Percentiles rank a stretch among this genome's conserved stretches.
Conservation (phyloP, 129 eudicot genomes). For the Flaveria sonorensis region DNA sequence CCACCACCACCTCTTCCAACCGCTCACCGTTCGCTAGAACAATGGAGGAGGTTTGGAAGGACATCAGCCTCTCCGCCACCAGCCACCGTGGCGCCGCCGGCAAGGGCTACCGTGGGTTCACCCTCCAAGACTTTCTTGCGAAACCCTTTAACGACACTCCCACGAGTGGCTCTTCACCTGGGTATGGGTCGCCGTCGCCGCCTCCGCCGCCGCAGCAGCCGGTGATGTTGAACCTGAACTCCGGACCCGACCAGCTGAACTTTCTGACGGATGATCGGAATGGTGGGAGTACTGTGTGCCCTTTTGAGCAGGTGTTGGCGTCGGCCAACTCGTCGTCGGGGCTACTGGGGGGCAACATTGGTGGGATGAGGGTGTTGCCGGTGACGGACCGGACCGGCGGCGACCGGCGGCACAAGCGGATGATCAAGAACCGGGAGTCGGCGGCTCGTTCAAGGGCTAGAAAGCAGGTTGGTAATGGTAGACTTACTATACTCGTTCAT, state of each 20-base stretch:
- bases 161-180: constrained; percentile 19
- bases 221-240: constrained; percentile 43
- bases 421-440: constrained; percentile 84
- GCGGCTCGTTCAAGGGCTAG: constrained; percentile 88
- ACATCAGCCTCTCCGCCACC: constrained; percentile 47
- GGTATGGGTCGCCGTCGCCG: constrained; percentile 27
- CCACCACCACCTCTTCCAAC: constrained; percentile 23
- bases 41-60: constrained; percentile 80
- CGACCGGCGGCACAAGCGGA: constrained; percentile 60
- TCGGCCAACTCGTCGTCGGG: constrained; percentile 44
- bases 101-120: constrained; percentile 38
- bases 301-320: constrained; percentile 44
- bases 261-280: constrained; percentile 24
- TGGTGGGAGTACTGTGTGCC: constrained; percentile 35
- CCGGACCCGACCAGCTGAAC: constrained; percentile 41
- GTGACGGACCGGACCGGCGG: constrained; percentile 41
- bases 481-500: neutral
- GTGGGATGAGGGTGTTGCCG: constrained; percentile 42
- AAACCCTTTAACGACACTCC: constrained; percentile 43
- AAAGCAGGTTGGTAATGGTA: constrained; percentile 52
- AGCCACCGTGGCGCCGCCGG: constrained; percentile 29
- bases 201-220: constrained; percentile 38
- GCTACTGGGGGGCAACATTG: constrained; percentile 10
- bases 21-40: constrained; percentile 34
- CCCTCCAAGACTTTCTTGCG: constrained; percentile 63